phyloP scores from a whole-genome alignment of 352 stramenopile genomes.

The Globisporangium emineosum region DNA sequence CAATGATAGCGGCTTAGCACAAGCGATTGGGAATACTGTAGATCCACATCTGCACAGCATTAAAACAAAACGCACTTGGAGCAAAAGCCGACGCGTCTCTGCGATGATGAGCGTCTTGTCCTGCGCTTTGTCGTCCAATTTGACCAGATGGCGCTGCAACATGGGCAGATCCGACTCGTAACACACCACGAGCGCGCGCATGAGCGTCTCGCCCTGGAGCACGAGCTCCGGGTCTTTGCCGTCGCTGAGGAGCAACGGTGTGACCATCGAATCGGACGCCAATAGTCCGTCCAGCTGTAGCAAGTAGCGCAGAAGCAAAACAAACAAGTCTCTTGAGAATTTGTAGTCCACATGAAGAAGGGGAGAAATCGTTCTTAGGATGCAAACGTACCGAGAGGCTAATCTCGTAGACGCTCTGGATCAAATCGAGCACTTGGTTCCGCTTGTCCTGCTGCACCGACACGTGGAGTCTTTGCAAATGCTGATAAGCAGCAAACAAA shows the following conservation, averaged over 20 bases:
- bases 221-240: conserved; percentile 26
- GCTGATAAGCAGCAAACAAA: conserved; percentile 18
- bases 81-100: conserved; percentile 39
- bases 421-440: conserved; percentile 37
- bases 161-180: conserved; percentile 56
- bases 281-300: conserved; percentile 22
- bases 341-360: not conserved
- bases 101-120: conserved; percentile 38
- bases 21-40: not conserved
- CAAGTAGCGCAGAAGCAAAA: not conserved
- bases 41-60: not conserved
- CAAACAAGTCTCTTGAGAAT: not conserved
- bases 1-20: not conserved
- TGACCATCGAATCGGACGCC: conserved; percentile 15
- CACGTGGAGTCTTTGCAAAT: conserved; percentile 37
- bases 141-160: conserved; percentile 42
- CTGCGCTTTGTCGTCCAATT: conserved; percentile 36
- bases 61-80: conserved; percentile 26
- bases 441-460: conserved; percentile 25
- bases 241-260: conserved; percentile 34
- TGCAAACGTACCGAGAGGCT: conserved; percentile 33
- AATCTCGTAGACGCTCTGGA: conserved; percentile 40
- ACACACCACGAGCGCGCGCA: conserved; percentile 45
- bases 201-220: conserved; percentile 31
- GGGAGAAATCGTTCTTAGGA: not conserved